Base-by-base conservation (phyloP, 2,329 filamentous ascomycete species). In the Fusarium tjaetaba region DNA sequence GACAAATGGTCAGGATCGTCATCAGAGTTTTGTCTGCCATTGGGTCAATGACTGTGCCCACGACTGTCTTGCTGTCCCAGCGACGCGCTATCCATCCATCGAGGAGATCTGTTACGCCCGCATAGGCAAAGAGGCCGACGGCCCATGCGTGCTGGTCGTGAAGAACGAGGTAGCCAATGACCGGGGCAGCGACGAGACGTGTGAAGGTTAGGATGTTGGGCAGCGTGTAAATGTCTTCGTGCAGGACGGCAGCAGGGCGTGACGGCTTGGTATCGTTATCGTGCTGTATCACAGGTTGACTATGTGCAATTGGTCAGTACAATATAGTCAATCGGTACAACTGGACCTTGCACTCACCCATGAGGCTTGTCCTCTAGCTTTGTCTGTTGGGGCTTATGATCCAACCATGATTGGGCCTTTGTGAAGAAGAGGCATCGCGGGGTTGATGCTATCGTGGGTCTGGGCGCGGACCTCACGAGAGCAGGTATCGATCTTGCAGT, bases 1-100 rank as follows among this genome's bases (percentile, higher is more conserved):
- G 84, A 73, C 93, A 95, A 18, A 96, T 91, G 2, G 96, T 97
- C 77, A 97, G 84, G 65, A 97, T 91, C 1, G 96, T 98, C 96
- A 99, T 98, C 73, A 99, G 88, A 14, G 91, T 89, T 85, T 99
- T 99, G 83, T 99, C 96, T 7, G 96, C 96, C 93, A 98, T 96
- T 11, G 96, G 96, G 79, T 97, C 95, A 71, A 99, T 94, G 36
- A 99, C 91, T 61, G 94, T 97, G 61, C 96, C 96, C 15, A 98
- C 94, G 3, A 99, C 96, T 1, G 96, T 98, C 82, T 96, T 93
- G 65, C 94, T 88, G 57, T 96, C 92, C 91, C 93, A 98, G 68
- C 88, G 89, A 45, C 96, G 90, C 32, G 96, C 96, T 77, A 99
- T 96, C 88, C 92, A 98, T 65, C 96, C 96, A 81, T 99, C 96